Conservation (phyloP, 805 yeast species). For the Danielia oregonensis region DNA sequence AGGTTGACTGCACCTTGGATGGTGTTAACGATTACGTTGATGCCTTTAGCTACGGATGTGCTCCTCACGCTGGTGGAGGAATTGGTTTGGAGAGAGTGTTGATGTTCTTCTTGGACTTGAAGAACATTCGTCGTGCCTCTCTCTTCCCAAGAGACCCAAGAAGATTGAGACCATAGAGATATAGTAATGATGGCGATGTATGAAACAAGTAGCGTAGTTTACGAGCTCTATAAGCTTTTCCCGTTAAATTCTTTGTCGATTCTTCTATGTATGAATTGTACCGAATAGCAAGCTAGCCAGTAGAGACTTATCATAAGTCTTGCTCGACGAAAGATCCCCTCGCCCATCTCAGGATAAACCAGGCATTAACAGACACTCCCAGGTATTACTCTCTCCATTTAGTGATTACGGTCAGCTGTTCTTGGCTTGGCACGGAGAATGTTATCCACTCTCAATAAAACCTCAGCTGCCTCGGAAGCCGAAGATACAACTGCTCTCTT, state of each 20-base stretch:
- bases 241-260: too few species aligned
- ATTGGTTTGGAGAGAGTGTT: constrained; percentile 98
- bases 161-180: constrained; percentile 74
- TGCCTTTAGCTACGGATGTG: constrained; percentile 91
- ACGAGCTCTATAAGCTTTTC: too few species aligned
- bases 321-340: too few species aligned
- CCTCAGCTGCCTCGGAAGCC: constrained; percentile 98
- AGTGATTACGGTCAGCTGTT: constrained; percentile 80
- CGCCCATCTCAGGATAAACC: too few species aligned
- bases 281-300: too few species aligned
- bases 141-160: constrained; percentile 98
- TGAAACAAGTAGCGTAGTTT: too few species aligned
- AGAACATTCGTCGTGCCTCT: constrained; percentile 97
- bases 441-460: constrained; percentile 91
- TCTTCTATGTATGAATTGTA: too few species aligned
- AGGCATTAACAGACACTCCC: too few species aligned
- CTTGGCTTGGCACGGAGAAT: constrained; percentile 96
- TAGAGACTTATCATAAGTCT: too few species aligned
- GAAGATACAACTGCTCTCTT: constrained; percentile 91
- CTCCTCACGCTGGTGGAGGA: constrained; percentile 99
- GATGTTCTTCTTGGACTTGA: constrained; percentile 95
- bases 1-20: constrained; percentile 70
- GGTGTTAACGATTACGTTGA: constrained; percentile 90
- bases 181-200: too few species aligned
- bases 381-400: constrained; percentile 5